A percentile compares a stretch with the other conserved stretches of the same genome.
phyloP scores from a whole-genome alignment of 805 yeast genomes.

The Yamadazyma nakazawae region DNA sequence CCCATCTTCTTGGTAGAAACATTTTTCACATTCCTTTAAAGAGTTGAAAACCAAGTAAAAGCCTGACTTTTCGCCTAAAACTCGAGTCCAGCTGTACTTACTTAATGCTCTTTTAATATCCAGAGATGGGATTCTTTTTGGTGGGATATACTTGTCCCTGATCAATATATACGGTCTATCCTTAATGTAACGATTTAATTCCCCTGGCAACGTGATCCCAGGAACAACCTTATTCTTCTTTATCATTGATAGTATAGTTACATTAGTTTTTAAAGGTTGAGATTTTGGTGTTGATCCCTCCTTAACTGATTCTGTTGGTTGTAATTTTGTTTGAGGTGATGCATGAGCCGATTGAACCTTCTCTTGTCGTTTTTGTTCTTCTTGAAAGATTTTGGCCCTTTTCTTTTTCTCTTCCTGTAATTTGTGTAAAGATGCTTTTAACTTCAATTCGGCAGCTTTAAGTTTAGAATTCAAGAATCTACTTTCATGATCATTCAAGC shows the following conservation, averaged over 20 bases:
- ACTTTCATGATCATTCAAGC: slow-evolving; percentile 46
- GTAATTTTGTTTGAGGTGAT: slow-evolving; percentile 8
- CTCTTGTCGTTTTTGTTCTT: slow-evolving; percentile 16
- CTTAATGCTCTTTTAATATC: slow-evolving; percentile 59
- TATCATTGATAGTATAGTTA: slow-evolving; percentile 33
- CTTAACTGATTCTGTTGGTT: background rate
- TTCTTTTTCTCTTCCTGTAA: slow-evolving; percentile 36
- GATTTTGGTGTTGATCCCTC: background rate
- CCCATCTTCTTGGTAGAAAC: slow-evolving; percentile 62
- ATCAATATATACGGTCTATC: slow-evolving; percentile 59
- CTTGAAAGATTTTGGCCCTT: slow-evolving; percentile 16
- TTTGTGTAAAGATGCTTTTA: slow-evolving; percentile 22
- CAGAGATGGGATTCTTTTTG: slow-evolving; percentile 45
- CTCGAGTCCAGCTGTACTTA: slow-evolving; percentile 63
- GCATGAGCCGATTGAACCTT: slow-evolving; percentile 11
- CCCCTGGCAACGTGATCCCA: slow-evolving; percentile 46
- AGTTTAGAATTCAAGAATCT: slow-evolving; percentile 35
- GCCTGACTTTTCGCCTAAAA: slow-evolving; percentile 61
- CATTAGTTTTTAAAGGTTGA: slow-evolving; percentile 24
- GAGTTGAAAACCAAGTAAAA: slow-evolving; percentile 69
- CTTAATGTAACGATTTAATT: slow-evolving; percentile 47
- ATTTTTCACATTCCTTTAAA: slow-evolving; percentile 53
- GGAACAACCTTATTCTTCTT: slow-evolving; percentile 27
- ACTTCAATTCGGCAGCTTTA: slow-evolving; percentile 29
- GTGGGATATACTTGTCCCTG: slow-evolving; percentile 47